Conservation (phyloP, 257 asterid genomes). For the Solanum clarkiae region DNA sequence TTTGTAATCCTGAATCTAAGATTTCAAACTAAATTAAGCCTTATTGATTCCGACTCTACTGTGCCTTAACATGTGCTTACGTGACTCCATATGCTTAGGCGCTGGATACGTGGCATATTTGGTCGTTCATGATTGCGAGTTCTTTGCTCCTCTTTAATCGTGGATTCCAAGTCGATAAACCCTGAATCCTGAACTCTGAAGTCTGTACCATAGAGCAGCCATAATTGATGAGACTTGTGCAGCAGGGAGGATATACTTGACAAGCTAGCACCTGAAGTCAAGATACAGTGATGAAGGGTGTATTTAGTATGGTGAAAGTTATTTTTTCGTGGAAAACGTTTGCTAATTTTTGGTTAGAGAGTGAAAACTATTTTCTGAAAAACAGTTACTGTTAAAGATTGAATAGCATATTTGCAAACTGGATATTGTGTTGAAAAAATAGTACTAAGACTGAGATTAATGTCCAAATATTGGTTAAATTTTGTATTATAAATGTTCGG, state of each 20-base stretch:
- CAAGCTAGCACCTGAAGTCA: not conserved
- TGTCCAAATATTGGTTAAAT: too few relatives aligned
- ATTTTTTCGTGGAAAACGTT: not conserved
- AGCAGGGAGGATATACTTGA: not conserved
- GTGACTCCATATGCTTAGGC: slow-evolving; percentile 27
- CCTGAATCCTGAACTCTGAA: not conserved
- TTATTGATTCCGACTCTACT: not conserved
- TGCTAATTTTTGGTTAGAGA: not conserved
- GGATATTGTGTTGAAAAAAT: too few relatives aligned
- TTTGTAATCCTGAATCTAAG: not conserved
- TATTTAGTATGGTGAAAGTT: not conserved
- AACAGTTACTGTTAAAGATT: not conserved
- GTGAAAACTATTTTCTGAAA: not conserved
- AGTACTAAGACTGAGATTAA: too few relatives aligned
- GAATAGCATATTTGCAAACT: too few relatives aligned
- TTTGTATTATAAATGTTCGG: not conserved
- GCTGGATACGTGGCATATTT: slow-evolving; percentile 72
- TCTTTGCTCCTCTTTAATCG: not conserved
- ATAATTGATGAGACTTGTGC: not conserved
- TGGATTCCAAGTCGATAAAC: not conserved
- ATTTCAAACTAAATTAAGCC: not conserved
- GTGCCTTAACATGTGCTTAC: not conserved
- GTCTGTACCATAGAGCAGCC: not conserved
- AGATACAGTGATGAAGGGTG: not conserved
- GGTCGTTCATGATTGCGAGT: slow-evolving; percentile 15